Evolutionary conservation across 2,329 filamentous ascomycete genomes (phyloP), one percentile per base, ranked within the genome.

Genomic region (Aureobasidium lini): DNA sequence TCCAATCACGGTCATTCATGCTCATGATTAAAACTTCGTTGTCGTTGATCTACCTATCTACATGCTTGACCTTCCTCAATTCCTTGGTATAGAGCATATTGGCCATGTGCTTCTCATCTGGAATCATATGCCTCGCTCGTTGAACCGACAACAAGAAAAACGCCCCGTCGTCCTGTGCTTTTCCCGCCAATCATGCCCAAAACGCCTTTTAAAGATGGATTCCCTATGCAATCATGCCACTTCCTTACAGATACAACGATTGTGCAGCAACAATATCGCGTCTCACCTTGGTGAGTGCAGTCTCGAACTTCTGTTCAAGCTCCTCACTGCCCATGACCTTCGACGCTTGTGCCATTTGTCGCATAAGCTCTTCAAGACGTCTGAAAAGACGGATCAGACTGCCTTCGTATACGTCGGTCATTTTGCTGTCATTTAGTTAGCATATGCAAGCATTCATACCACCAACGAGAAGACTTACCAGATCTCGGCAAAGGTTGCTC

Each of bases 301-400:
- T 83, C 69, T 96, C 92, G 70, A 99, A 99, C 76, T 96, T 96
- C 71, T 86, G 83, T 69, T 92, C 88, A 60, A 99, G 79, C 68
- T 97, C 94, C 63, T 95, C 90, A 71, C 89, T 96, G 68, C 94
- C 94, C 94, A 99, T 99, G 63, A 96, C 93, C 77, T 96, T 97
- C 65, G 89, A 84, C 28, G 93, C 94, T 76, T 97, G 89, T 15
- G 88, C 93, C 83, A 97, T 95, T 74, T 99, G 94, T 65, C 94
- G 84, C 37, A 99, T 79, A 60, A 96, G 80, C 76, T 99, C 94
- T 75, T 99, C 94, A 34, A 99, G 80, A 18, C 94, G 89, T 58
- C 94, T 88, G 84, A 99, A 99, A 40, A 96, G 85, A 50, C 94
- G 90, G 67, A 99, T 97, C 62, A 99, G 79, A 61, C 90, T 96